These are phyloP conservation scores for Pugionium cornutum DNA, from an alignment of 345 rosid species.

Conservation along the genomic window DNA sequence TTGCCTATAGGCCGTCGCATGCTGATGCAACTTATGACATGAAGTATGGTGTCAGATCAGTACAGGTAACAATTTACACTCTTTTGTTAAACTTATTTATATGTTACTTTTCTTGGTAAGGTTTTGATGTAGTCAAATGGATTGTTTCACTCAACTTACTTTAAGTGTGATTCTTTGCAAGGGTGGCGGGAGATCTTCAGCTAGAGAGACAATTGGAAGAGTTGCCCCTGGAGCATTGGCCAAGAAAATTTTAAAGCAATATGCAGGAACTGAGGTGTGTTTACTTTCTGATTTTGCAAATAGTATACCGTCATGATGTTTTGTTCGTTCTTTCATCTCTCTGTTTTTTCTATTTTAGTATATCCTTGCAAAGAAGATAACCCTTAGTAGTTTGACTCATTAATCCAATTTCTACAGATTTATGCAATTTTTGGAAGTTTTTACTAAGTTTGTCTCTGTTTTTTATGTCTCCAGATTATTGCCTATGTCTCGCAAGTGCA, in stretches of 20 bases:
- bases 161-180: constrained; percentile 25
- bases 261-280: constrained; percentile 83
- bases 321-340: constrained; percentile 6
- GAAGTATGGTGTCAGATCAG: constrained; percentile 96
- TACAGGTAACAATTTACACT: constrained; percentile 55
- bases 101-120: background rate
- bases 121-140: background rate
- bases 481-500: constrained; percentile 95
- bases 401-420: background rate
- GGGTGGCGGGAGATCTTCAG: constrained; percentile 99
- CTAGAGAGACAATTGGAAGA: constrained; percentile 97
- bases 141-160: background rate
- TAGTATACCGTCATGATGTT: background rate
- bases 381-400: constrained; percentile 1
- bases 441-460: background rate
- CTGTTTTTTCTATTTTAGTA: background rate
- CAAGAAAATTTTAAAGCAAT: constrained; percentile 80
- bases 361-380: background rate
- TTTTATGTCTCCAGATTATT: constrained; percentile 57
- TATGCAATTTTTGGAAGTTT: background rate
- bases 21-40: constrained; percentile 99
- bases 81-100: background rate
- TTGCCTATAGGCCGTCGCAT: constrained; percentile 96
- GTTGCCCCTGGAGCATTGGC: constrained; percentile 98
- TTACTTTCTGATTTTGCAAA: background rate